Evolutionary conservation across 345 rosid genomes (phyloP).

Genomic region (Triadica sebifera): DNA sequence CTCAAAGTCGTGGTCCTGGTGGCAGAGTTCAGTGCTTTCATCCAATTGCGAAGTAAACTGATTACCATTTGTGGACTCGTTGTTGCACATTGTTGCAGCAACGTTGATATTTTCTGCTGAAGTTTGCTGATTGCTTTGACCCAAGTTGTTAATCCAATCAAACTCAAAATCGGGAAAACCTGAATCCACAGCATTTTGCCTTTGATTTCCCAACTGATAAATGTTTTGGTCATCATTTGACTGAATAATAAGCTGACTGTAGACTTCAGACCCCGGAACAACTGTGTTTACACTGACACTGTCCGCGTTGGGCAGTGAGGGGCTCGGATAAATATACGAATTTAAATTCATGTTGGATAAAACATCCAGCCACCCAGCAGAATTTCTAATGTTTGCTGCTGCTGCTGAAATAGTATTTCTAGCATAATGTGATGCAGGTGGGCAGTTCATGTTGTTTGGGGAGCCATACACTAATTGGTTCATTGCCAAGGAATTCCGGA

Average conservation of each 20-base stretch:
- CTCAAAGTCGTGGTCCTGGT: slow-evolving; percentile 20
- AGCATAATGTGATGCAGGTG: slow-evolving; percentile 15
- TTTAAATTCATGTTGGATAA: slow-evolving; percentile 16
- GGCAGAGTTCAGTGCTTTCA: slow-evolving; percentile 15
- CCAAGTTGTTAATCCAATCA: slow-evolving; percentile 14
- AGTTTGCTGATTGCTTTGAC: slow-evolving; percentile 27
- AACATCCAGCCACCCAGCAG: slow-evolving; percentile 17
- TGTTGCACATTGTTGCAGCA: slow-evolving; percentile 13
- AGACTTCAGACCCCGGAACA: slow-evolving; percentile 21
- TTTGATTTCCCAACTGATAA: slow-evolving; percentile 19
- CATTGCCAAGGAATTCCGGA: slow-evolving; percentile 11
- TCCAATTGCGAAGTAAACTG: slow-evolving; percentile 19
- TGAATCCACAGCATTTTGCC: slow-evolving; percentile 15
- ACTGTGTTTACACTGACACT: slow-evolving; percentile 11
- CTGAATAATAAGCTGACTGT: slow-evolving; percentile 17
- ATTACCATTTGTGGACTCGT: slow-evolving; percentile 15
- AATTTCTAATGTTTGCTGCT: slow-evolving; percentile 13
- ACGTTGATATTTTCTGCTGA: slow-evolving; percentile 15
- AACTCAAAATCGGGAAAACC: slow-evolving; percentile 19
- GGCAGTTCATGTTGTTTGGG: slow-evolving; percentile 11
- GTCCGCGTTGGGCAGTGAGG: slow-evolving; percentile 16
- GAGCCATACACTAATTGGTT: slow-evolving; percentile 23
- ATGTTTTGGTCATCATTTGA: slow-evolving; percentile 14
- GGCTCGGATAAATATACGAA: slow-evolving; percentile 19
- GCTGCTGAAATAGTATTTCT: slow-evolving; percentile 18